Base-by-base conservation (phyloP, 2,329 filamentous ascomycete genomes). In the Seiridium unicorne region DNA sequence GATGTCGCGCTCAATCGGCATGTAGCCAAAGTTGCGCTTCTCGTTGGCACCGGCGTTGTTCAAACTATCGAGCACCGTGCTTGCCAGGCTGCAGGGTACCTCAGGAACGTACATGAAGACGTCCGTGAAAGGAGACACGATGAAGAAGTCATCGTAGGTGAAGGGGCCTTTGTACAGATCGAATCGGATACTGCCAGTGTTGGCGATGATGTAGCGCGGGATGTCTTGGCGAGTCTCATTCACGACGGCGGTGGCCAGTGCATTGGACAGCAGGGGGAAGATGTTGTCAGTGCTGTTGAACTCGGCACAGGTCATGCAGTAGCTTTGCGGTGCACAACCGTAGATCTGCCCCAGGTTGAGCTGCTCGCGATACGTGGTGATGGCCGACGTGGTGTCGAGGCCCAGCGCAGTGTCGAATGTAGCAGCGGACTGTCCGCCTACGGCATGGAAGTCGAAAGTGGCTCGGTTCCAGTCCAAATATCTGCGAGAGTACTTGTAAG, bases 401-500 rank as follows among this genome's bases (percentile, higher is more conserved):
- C 85, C 85, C 8, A 78, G 72, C 34, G 72, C 65, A 7, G 77
- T 81, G 65, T 86, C 82, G 57, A 85, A 85, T 0, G 73, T 74
- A 51, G 73, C 67, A 51, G 82, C 79, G 51, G 79, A 81, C 46
- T 77, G 59, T n/a, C 63, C 79, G n/a, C 76, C 32, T 2, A 44
- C 72, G 3, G 85, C 81, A 68, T 90, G 87, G 67, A 86, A 89
- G 60, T 82, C 79, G 65, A 90, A 89, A 0, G 85, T 87, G n/a
- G 80, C 75, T 4, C 85, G 81, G 70, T 89, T 90, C 83, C 86
- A 90, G 73, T 90, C 88, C 8, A 90, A 77, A 67, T 89, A 90
- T 32, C 87, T 80, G 6, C 87, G 82, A 3, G 83, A 81, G 67
- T 84, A 88, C 7, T 72, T 65, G 60, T 75, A 76, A 47, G 74